Evolutionary conservation across 768 basidiomycete species (phyloP).

Genomic region (Mycena metata): DNA sequence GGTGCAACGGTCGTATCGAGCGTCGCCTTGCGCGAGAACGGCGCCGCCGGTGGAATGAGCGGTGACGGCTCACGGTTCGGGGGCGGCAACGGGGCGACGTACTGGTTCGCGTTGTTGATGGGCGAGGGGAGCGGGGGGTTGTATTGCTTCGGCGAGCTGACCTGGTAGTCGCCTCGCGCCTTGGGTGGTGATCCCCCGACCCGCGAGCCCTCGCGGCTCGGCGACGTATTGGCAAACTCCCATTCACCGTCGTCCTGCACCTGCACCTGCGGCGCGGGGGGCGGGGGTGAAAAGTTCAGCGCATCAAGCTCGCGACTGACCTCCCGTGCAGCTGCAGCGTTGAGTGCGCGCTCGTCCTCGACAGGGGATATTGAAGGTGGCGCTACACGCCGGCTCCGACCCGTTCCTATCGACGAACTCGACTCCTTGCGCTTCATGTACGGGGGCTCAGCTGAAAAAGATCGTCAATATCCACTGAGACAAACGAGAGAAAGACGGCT

Average conservation of each 20-base stretch:
- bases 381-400: conserved; percentile 47
- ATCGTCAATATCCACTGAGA: not conserved
- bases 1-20: not conserved
- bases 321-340: conserved; percentile 78
- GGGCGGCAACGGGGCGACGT: conserved; percentile 2
- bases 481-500: not conserved
- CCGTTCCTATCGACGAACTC: not conserved
- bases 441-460: conserved; percentile 16
- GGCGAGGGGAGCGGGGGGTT: conserved; percentile 11
- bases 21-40: conserved; percentile 21
- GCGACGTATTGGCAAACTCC: conserved; percentile 31
- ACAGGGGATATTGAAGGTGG: conserved; percentile 55
- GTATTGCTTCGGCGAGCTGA: conserved; percentile 23
- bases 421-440: conserved; percentile 29
- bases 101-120: not conserved
- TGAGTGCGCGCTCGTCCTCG: conserved; percentile 67
- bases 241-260: conserved; percentile 2
- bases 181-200: conserved; percentile 11
- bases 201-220: conserved; percentile 16
- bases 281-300: conserved; percentile 55
- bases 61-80: conserved; percentile 37
- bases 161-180: conserved; percentile 8
- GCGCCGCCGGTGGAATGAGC: conserved; percentile 27
- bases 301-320: conserved; percentile 75
- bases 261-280: conserved; percentile 27